Percentiles rank a stretch among this genome's conserved stretches.
These are phyloP conservation scores for Ustilago vetiveriae DNA, from an alignment of 1,284 basidiomycete genomes.

Conservation along the genomic window DNA sequence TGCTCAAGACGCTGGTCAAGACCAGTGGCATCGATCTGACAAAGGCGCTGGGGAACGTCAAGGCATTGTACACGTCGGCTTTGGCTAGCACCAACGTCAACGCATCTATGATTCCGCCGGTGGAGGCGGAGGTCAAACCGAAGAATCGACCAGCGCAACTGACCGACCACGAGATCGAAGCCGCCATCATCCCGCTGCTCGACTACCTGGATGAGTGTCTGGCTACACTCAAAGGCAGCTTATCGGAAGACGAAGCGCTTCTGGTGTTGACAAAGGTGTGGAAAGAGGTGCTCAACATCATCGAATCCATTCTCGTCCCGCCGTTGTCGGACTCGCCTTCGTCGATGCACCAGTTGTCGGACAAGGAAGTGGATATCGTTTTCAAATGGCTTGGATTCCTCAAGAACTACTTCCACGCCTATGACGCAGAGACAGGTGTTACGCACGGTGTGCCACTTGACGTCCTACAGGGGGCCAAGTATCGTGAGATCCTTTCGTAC, in stretches of 20 bases:
- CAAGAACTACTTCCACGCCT: conserved; percentile 92
- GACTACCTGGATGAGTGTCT: conserved; percentile 97
- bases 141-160: conserved; percentile 74
- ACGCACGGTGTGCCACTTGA: conserved; percentile 76
- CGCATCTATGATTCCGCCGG: conserved; percentile 59
- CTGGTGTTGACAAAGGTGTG: conserved; percentile 92
- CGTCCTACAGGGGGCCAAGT: conserved; percentile 93
- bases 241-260: conserved; percentile 77
- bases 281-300: conserved; percentile 91
- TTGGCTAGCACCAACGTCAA: conserved; percentile 59
- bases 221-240: conserved; percentile 86
- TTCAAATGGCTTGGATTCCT: conserved; percentile 92
- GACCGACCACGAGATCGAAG: conserved; percentile 92
- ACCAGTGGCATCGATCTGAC: conserved; percentile 63
- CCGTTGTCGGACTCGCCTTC: conserved; percentile 88
- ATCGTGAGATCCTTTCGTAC: conserved; percentile 73
- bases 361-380: conserved; percentile 96
- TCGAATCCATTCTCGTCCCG: conserved; percentile 90
- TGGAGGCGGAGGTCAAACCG: conserved; percentile 49
- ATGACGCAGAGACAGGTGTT: conserved; percentile 81
- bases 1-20: conserved; percentile 70
- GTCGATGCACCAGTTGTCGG: conserved; percentile 86
- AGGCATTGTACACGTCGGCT: conserved; percentile 63
- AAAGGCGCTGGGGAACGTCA: conserved; percentile 64
- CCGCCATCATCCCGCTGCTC: conserved; percentile 88